Evolutionary conservation across 2,329 filamentous ascomycete species (phyloP), one percentile per base, ranked within the genome.

Genomic region (Keithomyces neogunnii): DNA sequence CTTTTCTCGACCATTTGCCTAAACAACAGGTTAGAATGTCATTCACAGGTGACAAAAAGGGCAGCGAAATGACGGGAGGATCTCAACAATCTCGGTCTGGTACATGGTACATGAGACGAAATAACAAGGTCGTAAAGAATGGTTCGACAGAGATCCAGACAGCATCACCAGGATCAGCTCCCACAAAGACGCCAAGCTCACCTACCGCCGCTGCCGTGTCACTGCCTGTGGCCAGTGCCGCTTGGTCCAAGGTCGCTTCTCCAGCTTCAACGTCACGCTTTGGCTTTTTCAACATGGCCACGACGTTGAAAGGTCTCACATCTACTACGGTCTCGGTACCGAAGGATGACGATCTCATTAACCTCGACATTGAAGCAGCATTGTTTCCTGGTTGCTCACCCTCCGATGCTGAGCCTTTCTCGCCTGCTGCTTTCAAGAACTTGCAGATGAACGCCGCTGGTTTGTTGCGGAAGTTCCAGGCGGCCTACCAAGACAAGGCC

Each of bases 371-470:
- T 39, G 73, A 78, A 33, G 62, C 73, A 1, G 74, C 75, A 0
- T 71, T 85, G 10, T 82, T 77, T 53, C 77, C 80, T 0, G 55
- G 64, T 1, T 68, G 69, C 2, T 59, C 68, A 0, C 68, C 75
- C 1, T 57, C 60, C 0, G 70, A 74, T 10, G 64, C 70, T 38
- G 75, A 81, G 40, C 60, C 75, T 1, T 81, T 82, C 62, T 82
- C 80, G 1, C 80, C 80, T 0, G 72, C 77, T 0, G 75, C 77
- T 8, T 85, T 76, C 66, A 82, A 81, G 61, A 83, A 80, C 60
- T 69, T 84, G n/a, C 78, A 80, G 52, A 65, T 69, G 55, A 81
- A 80, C 51, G 82, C 82, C 3, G 68, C 70, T 4, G 76, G 77
- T 3, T 65, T 84, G 4, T 62, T 85, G 29, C 69, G 67, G 28